Evolutionary conservation across 176 grass and related monocot species (phyloP), one percentile per base, ranked within the genome.

Genomic region (Pontederia crassipes): DNA sequence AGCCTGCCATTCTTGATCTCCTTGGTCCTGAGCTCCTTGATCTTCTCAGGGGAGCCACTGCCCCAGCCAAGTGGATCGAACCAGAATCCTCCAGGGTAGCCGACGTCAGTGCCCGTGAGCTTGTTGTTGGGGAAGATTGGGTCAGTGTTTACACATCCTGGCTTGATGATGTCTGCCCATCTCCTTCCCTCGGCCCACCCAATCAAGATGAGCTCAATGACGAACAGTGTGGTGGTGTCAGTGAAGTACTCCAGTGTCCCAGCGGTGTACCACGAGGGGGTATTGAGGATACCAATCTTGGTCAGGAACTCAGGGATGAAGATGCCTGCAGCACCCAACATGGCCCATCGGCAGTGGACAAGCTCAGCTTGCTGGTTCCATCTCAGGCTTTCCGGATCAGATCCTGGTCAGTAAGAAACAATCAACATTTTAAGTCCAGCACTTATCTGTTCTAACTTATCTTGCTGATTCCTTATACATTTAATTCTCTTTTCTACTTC

Each of bases 1-100:
- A 98, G 73, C 53, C 93, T 82, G 15, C 93, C 93, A 61, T 98
- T 98, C 84, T 98, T 92, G 69, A 98, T 92, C 87, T 98, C 93
- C 81, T 98, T 98, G 28, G 79, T 81, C 69, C 84, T 83, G 64
- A 98, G 78, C 60, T 98, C 93, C 79, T 78, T 88, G 61, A 98
- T 28, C 84, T 86, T 81, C 79, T 81, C 88, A 1, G 87, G 82
- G 18, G 75, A 78, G 13, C 79, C 87, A 54, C 13, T 62, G 35
- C 87, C 93, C 84, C 79, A 92, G 16, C 93, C 88, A 47, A 98
- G 78, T 26, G 87, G 93, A 71, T 92, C 87, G 46, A 98, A 98
- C 87, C 87, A 98, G 65, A 92, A 67, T 1, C 93, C 93, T 14
- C 93, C 93, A 10, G 87, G 93, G 84, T 92, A 89, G 51, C 84